phyloP scores from a whole-genome alignment of 306 rosid genomes.

The Comarum palustre region DNA sequence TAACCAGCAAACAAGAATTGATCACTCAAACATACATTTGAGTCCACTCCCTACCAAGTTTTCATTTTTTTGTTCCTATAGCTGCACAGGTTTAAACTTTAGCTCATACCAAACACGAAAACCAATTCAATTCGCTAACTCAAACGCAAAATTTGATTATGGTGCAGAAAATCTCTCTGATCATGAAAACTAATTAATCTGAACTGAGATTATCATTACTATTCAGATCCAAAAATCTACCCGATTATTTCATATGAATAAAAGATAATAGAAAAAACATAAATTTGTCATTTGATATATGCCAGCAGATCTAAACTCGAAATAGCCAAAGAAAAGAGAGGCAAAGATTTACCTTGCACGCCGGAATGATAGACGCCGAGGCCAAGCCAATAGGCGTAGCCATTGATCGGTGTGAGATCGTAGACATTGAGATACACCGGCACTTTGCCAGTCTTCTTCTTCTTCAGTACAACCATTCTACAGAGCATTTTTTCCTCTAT shows the following conservation, averaged over 20 bases:
- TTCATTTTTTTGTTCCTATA: neutral
- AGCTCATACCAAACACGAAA: neutral
- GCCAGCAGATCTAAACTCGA: neutral
- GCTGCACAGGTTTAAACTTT: neutral
- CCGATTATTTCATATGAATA: neutral
- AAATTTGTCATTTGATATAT: neutral
- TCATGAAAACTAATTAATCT: neutral
- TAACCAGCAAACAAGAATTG: neutral
- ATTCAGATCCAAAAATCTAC: neutral
- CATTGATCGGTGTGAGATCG: conserved; percentile 87
- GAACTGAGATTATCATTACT: neutral
- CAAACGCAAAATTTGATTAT: neutral
- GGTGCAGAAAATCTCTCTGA: neutral
- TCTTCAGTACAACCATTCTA: conserved; percentile 49
- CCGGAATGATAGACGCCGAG: conserved; percentile 97
- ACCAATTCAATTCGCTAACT: neutral
- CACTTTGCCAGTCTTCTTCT: conserved; percentile 64
- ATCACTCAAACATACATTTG: neutral
- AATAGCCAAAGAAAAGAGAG: neutral
- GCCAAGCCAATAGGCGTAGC: conserved; percentile 93
- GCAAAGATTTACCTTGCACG: conserved; percentile 64
- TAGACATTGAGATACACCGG: conserved; percentile 90
- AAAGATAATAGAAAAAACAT: neutral
- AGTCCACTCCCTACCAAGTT: neutral
- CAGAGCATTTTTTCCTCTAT: conserved; percentile 47